phyloP scores from a whole-genome alignment of 371 early-diverging fungal species.

The Mucor lusitanicus region DNA sequence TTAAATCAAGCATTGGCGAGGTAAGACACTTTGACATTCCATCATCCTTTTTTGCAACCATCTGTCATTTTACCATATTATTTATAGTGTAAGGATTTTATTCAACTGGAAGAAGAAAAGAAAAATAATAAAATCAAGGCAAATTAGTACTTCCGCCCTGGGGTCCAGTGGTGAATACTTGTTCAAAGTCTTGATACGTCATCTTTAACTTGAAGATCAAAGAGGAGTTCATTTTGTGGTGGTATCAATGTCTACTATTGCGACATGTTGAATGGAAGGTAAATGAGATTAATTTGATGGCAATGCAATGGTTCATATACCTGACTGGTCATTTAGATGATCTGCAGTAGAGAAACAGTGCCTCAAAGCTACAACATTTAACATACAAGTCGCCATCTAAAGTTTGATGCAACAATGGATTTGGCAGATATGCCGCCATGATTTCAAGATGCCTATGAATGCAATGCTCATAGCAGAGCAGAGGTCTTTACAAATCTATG shows the following conservation, averaged over 20 bases:
- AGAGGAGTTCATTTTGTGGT: neutral
- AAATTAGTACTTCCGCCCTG: constrained; percentile 3
- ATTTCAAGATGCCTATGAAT: neutral
- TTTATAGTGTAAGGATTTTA: constrained; percentile 4
- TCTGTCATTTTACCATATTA: neutral
- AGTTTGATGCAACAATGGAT: neutral
- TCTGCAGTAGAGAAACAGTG: neutral
- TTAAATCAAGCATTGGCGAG: neutral
- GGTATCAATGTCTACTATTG: neutral
- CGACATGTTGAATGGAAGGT: neutral
- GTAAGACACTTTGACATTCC: neutral
- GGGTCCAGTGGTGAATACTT: neutral
- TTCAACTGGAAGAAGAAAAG: neutral
- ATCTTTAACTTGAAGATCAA: neutral
- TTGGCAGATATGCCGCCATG: neutral
- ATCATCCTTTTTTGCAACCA: neutral
- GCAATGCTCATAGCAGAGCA: neutral
- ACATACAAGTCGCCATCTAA: neutral
- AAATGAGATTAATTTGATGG: no score
- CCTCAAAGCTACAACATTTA: neutral
- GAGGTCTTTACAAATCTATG: neutral
- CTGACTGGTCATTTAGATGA: neutral
- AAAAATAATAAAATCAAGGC: neutral
- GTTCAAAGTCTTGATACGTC: neutral
- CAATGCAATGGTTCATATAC: neutral